Base-by-base conservation (phyloP, 2,329 filamentous ascomycete species). In the Diaporthe batatas region DNA sequence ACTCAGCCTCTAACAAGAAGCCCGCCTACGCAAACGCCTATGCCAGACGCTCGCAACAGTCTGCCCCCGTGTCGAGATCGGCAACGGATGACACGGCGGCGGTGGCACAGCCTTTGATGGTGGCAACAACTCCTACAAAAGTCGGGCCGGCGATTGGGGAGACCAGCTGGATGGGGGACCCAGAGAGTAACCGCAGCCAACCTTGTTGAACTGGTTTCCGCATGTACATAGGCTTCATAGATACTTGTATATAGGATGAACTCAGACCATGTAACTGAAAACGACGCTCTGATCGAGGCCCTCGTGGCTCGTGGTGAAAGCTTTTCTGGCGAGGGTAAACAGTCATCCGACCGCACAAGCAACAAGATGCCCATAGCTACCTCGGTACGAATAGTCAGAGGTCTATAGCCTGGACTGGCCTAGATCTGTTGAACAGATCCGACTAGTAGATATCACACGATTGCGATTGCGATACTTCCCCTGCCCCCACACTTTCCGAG, bases 41-140 rank as follows among this genome's bases (percentile, higher is more conserved):
- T n/a, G 29, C 12, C 29, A 65, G 62, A 25, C 62, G 62, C 62
- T 65, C 62, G 21, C 42, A 65, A 49, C 29, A 34, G 7, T 51
- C 29, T 12, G 62, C 11, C 32, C 62, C 44, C 21, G 10, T n/a
- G 6, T 65, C 44, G 29, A 65, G 44, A 51, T 51, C 44, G 6
- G 44, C 62, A 14, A 65, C 62, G 29, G 62, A 65, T 29, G 62
- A 65, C 6, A 65, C 44, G 21, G 62, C 62, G 11, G 62, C 51
- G 12, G 62, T 65, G 29, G 44, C 47, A 18, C 62, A 65, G 21
- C 62, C 62, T 16, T 51, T 65, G 21, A 65, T 65, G 62, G 44
- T 65, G 18, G 62, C 62, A 25, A 65, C 62, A 25, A 65, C 62
- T 49, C 62, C 62, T 7, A 49, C 62, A 32, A 65, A 51, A 51